Percentiles rank a stretch among this genome's conserved stretches.
Conservation (phyloP, 2,329 filamentous ascomycete genomes). For the Aspergillus japonicus region DNA sequence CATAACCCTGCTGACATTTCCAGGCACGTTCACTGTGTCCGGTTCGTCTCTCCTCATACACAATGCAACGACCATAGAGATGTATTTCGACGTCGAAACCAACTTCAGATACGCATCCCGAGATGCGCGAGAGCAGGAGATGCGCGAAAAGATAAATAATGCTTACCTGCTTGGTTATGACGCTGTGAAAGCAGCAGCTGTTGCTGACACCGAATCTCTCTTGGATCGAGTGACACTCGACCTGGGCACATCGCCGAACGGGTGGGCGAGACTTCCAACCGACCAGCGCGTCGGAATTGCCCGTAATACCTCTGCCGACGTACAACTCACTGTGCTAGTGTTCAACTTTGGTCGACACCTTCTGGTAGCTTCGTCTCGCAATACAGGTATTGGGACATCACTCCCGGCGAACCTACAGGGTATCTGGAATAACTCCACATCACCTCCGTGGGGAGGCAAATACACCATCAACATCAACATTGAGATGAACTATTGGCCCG, state of each 20-base stretch:
- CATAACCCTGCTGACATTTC: no score
- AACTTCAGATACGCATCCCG: not conserved
- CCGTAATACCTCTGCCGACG: not conserved
- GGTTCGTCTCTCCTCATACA: not conserved
- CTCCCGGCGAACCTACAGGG: conserved; percentile 6
- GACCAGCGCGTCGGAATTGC: conserved; percentile 5
- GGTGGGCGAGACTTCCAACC: not conserved
- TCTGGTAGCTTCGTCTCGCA: conserved; percentile 2
- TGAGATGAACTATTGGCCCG: no score
- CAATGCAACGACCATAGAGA: not conserved
- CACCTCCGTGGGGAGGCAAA: conserved; percentile 9
- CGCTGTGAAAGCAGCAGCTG: not conserved
- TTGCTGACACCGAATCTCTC: not conserved
- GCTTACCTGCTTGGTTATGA: not conserved
- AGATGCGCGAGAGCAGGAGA: not conserved
- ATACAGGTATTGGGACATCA: not conserved
- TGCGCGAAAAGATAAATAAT: not conserved
- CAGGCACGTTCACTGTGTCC: not conserved
- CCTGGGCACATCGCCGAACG: not conserved
- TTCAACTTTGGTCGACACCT: conserved; percentile 4
- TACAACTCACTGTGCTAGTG: conserved; percentile 1
- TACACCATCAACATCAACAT: no score
- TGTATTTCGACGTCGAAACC: conserved; percentile 8
- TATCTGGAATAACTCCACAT: conserved; percentile 8
- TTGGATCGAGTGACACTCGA: not conserved